Conservation (phyloP, 805 yeast species). For the Wickerhamiella australiensis region DNA sequence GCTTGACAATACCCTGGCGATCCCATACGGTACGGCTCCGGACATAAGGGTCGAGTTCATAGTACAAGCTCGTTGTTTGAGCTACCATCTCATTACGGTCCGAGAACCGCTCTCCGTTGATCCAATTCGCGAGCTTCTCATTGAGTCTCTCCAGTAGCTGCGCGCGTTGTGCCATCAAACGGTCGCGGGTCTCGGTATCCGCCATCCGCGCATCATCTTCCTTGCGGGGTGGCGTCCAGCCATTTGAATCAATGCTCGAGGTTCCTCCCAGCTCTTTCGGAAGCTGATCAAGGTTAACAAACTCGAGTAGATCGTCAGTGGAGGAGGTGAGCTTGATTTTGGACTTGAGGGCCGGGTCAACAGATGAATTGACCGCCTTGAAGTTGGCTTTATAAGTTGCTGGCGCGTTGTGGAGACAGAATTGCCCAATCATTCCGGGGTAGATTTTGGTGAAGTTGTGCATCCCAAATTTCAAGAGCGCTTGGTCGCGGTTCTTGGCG, state of each 20-base stretch:
- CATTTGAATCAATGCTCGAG: constrained; percentile 41
- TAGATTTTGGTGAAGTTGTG: not conserved
- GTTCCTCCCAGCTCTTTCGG: constrained; percentile 66
- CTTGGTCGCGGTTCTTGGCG: constrained; percentile 69
- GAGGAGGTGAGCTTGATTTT: constrained; percentile 75
- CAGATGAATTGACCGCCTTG: constrained; percentile 60
- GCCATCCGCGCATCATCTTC: constrained; percentile 41
- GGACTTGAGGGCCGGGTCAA: constrained; percentile 91
- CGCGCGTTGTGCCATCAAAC: constrained; percentile 41
- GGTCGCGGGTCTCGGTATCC: constrained; percentile 37
- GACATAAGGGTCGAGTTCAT: constrained; percentile 62
- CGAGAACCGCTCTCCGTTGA: constrained; percentile 38
- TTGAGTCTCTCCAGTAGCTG: constrained; percentile 43
- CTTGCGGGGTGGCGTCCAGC: constrained; percentile 51
- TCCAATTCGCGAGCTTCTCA: constrained; percentile 62
- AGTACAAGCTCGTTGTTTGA: constrained; percentile 50
- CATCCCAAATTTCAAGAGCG: constrained; percentile 50
- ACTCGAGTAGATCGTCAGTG: constrained; percentile 51
- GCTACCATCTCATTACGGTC: constrained; percentile 35
- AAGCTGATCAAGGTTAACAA: constrained; percentile 45
- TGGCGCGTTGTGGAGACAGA: not conserved
- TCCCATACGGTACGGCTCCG: constrained; percentile 73
- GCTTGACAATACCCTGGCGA: constrained; percentile 52
- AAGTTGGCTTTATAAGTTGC: not conserved
- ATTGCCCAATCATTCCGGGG: not conserved